phyloP scores from a whole-genome alignment of 306 rosid species.

The Luffa aegyptiaca region DNA sequence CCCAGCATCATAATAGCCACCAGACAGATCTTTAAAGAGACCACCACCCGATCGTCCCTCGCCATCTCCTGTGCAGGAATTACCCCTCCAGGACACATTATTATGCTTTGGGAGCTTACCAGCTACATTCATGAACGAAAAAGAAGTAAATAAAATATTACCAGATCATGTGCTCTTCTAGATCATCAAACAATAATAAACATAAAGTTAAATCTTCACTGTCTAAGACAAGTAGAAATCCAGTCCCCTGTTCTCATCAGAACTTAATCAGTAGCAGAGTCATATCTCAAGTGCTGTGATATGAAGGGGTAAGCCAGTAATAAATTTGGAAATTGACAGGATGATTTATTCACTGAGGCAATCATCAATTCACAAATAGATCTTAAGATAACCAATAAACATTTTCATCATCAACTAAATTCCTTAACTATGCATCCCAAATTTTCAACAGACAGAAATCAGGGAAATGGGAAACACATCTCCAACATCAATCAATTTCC shows the following conservation, averaged over 20 bases:
- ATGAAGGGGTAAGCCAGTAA: neutral
- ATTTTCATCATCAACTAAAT: neutral
- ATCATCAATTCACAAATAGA: neutral
- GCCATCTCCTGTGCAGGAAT: conserved; percentile 64
- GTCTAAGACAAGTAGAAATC: neutral
- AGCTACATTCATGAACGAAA: conserved; percentile 30
- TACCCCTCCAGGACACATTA: conserved; percentile 97
- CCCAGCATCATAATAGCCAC: conserved; percentile 95
- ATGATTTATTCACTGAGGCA: neutral
- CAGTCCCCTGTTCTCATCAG: neutral
- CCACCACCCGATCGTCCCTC: conserved; percentile 14
- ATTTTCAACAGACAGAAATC: neutral
- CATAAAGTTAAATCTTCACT: neutral
- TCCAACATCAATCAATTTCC: neutral
- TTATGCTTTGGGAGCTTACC: conserved; percentile 93
- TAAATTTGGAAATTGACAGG: neutral
- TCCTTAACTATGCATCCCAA: neutral
- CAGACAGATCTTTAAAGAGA: conserved; percentile 58
- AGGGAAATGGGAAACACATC: neutral
- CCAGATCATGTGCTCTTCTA: neutral
- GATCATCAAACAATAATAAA: neutral
- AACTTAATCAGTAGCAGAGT: neutral
- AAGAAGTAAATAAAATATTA: neutral
- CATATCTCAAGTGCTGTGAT: neutral
- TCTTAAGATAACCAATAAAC: neutral